phyloP scores from a whole-genome alignment of 2,329 filamentous ascomycete species.

The Fulvia fulva region DNA sequence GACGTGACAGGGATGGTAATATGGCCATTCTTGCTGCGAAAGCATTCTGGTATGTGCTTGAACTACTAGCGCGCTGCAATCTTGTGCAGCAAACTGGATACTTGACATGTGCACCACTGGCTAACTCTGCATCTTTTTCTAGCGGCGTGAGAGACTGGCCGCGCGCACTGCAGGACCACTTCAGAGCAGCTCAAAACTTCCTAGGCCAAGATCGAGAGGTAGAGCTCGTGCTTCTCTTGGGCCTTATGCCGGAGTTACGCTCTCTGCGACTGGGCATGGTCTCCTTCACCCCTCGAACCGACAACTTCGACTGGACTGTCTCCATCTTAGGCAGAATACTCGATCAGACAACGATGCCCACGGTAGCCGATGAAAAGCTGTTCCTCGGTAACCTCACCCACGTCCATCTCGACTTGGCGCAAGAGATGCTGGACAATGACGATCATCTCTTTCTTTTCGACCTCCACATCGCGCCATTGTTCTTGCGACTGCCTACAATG shows the following conservation, averaged over 20 bases:
- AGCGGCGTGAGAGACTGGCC: background rate
- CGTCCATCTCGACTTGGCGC: background rate
- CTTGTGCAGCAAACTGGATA: too few species aligned
- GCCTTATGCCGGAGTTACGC: background rate
- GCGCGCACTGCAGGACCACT: background rate
- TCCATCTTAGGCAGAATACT: background rate
- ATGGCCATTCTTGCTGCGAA: background rate
- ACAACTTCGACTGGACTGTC: background rate
- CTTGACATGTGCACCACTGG: too few species aligned
- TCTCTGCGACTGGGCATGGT: background rate
- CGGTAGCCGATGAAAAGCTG: background rate
- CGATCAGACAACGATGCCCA: background rate
- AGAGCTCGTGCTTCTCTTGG: background rate
- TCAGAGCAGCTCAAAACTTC: background rate
- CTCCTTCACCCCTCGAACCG: background rate
- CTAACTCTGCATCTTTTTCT: too few species aligned
- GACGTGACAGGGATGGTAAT: background rate
- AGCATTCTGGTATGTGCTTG: background rate
- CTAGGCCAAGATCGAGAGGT: background rate
- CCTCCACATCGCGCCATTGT: background rate
- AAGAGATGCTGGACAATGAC: background rate
- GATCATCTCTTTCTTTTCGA: background rate
- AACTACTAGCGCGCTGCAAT: background rate
- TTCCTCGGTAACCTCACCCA: background rate
- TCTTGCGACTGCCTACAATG: background rate